phyloP scores from a whole-genome alignment of 495 filamentous ascomycete species.

The Polyplosphaeria fusca region DNA sequence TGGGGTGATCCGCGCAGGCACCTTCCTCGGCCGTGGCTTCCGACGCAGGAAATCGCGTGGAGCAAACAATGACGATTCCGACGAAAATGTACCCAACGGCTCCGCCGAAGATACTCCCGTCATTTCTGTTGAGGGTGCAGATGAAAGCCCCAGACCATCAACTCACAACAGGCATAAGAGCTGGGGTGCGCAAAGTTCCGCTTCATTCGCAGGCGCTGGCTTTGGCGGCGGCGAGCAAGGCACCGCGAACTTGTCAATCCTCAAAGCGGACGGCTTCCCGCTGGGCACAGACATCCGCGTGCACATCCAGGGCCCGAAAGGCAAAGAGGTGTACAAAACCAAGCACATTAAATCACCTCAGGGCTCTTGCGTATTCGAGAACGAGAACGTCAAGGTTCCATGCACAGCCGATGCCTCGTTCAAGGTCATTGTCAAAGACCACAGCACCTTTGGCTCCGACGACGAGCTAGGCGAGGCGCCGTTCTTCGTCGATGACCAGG shows the following conservation, averaged over 20 bases:
- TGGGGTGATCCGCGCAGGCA: conserved; percentile 82
- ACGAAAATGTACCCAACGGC: conserved; percentile 19
- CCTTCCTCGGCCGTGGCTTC: conserved; percentile 78
- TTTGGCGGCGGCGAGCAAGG: conserved; percentile 57
- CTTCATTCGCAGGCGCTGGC: conserved; percentile 50
- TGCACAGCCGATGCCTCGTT: conserved; percentile 84
- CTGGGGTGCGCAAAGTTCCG: conserved; percentile 56
- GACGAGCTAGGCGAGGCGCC: conserved; percentile 73
- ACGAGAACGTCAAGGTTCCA: conserved; percentile 63
- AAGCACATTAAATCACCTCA: conserved; percentile 65
- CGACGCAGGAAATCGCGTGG: conserved; percentile 62
- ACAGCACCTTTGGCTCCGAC: conserved; percentile 78
- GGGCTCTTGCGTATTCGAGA: conserved; percentile 58
- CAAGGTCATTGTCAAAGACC: conserved; percentile 76
- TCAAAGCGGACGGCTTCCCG: conserved; percentile 77
- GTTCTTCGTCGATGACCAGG: conserved; percentile 89
- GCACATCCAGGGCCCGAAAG: conserved; percentile 61
- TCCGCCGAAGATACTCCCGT: conserved; percentile 27
- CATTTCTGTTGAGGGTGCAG: conserved; percentile 41
- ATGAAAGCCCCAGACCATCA: conserved; percentile 12
- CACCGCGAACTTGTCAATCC: conserved; percentile 73
- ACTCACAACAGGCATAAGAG: conserved; percentile 65
- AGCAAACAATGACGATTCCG: conserved; percentile 39
- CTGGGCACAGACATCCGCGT: conserved; percentile 77
- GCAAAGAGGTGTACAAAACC: conserved; percentile 81